These are phyloP conservation scores for Iberis pinnata DNA, from an alignment of 345 rosid genomes.

Conservation along the genomic window DNA sequence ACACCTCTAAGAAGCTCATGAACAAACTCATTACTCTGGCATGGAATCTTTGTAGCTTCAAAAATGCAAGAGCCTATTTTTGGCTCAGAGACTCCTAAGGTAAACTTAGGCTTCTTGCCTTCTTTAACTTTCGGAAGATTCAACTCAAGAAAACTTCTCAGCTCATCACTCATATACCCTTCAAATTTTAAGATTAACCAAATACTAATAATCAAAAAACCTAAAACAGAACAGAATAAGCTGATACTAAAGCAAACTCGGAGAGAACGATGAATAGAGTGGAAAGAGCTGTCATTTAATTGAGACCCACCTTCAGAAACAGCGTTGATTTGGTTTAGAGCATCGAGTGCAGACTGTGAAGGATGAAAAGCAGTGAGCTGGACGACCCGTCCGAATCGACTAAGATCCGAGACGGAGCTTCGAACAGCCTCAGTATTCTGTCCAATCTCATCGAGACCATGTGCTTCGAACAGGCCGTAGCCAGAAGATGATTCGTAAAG, in stretches of 20 bases:
- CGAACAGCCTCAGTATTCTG: conserved; percentile 79
- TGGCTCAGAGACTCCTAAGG: conserved; percentile 77
- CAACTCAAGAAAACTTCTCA: conserved; percentile 75
- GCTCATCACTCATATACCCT: conserved; percentile 76
- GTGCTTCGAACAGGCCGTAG: conserved; percentile 43
- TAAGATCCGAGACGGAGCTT: conserved; percentile 57
- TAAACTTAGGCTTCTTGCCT: conserved; percentile 70
- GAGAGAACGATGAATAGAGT: too few species aligned
- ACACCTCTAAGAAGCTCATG: conserved; percentile 89
- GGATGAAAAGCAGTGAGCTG: conserved; percentile 71
- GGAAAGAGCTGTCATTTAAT: neutral
- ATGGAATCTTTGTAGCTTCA: conserved; percentile 71
- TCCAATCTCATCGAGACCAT: conserved; percentile 74
- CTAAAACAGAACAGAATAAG: neutral
- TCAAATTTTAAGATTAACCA: neutral
- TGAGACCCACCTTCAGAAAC: conserved; percentile 58
- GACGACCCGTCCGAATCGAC: conserved; percentile 70
- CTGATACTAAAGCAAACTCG: neutral
- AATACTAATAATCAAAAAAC: neutral
- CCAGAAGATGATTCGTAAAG: conserved; percentile 73
- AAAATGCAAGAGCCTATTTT: conserved; percentile 78
- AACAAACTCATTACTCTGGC: conserved; percentile 77
- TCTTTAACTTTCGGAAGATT: conserved; percentile 84
- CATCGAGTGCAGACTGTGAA: conserved; percentile 56
- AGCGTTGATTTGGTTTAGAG: conserved; percentile 76